Evolutionary conservation across 1,139 yeast species (phyloP).

Genomic region (Yamadazyma conglobata): DNA sequence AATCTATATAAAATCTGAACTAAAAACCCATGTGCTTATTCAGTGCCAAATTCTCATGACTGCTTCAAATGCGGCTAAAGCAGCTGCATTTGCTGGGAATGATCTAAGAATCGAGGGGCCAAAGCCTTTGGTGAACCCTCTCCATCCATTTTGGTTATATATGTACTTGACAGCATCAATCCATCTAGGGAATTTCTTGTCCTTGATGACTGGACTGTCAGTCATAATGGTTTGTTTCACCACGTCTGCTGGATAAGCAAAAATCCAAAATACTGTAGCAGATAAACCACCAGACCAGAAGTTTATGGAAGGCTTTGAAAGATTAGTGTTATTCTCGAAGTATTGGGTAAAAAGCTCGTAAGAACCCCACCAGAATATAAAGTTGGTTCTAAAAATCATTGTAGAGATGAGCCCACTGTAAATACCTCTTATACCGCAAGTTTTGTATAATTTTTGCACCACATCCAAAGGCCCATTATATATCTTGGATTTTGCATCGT

Average conservation of each 20-base stretch:
- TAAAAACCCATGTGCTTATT: slow-evolving; percentile 1
- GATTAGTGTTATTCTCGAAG: slow-evolving; percentile 59
- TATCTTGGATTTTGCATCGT: slow-evolving; percentile 66
- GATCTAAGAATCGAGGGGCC: slow-evolving; percentile 94
- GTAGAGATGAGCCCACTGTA: slow-evolving; percentile 84
- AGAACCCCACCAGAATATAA: slow-evolving; percentile 93
- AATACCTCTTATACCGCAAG: slow-evolving; percentile 65
- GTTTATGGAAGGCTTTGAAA: slow-evolving; percentile 68
- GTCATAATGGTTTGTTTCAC: slow-evolving; percentile 86
- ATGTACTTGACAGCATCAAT: slow-evolving; percentile 68
- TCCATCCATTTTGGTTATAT: slow-evolving; percentile 49
- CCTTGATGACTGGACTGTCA: slow-evolving; percentile 58
- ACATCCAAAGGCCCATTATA: slow-evolving; percentile 84
- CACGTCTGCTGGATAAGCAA: slow-evolving; percentile 89
- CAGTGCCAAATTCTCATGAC: slow-evolving; percentile 62
- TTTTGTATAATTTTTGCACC: slow-evolving; percentile 47
- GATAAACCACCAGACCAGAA: slow-evolving; percentile 92
- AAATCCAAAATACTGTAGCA: slow-evolving; percentile 84
- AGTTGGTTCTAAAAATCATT: slow-evolving; percentile 82
- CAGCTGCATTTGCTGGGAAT: slow-evolving; percentile 97
- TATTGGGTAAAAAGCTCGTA: slow-evolving; percentile 73
- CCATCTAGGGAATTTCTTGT: slow-evolving; percentile 71
- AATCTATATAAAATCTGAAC: slow-evolving; percentile 1
- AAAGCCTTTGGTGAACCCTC: slow-evolving; percentile 92
- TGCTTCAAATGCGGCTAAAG: slow-evolving; percentile 85